These are phyloP conservation scores for Candida broadrunensis DNA, from an alignment of 805 yeast genomes.

Conservation along the genomic window DNA sequence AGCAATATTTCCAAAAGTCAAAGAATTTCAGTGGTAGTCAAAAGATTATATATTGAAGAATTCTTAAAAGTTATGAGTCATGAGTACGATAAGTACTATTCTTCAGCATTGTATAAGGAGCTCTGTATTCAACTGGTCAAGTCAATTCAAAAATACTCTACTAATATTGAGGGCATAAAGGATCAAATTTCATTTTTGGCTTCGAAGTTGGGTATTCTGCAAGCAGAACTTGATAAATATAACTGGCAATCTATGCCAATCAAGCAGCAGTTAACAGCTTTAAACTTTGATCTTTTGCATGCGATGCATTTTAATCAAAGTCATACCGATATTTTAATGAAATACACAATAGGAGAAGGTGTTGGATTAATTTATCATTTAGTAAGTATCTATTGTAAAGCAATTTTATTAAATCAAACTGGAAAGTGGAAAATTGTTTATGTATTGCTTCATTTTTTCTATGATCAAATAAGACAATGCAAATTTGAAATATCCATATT, in stretches of 20 bases:
- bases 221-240: conserved; percentile 16
- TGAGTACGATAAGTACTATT: conserved; percentile 24
- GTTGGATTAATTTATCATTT: conserved; percentile 24
- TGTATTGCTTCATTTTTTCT: conserved; percentile 18
- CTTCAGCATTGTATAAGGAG: conserved; percentile 24
- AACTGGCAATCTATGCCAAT: conserved; percentile 19
- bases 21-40: conserved; percentile 9
- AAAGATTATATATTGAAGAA: conserved; percentile 14
- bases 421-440: conserved; percentile 29
- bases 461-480: conserved; percentile 11
- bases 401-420: conserved; percentile 12
- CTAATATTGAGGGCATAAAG: conserved; percentile 6
- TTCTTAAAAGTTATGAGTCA: conserved; percentile 15
- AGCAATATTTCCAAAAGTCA: conserved; percentile 13
- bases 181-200: conserved; percentile 13
- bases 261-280: conserved; percentile 15
- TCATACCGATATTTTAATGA: conserved; percentile 15
- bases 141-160: conserved; percentile 15
- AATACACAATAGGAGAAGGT: conserved; percentile 16
- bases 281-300: conserved; percentile 7
- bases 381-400: conserved; percentile 25
- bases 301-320: conserved; percentile 14
- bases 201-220: conserved; percentile 26
- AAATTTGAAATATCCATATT: conserved; percentile 15
- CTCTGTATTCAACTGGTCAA: conserved; percentile 26